Conservation (phyloP, 2,329 filamentous ascomycete genomes). For the Fusarium haematococcum region DNA sequence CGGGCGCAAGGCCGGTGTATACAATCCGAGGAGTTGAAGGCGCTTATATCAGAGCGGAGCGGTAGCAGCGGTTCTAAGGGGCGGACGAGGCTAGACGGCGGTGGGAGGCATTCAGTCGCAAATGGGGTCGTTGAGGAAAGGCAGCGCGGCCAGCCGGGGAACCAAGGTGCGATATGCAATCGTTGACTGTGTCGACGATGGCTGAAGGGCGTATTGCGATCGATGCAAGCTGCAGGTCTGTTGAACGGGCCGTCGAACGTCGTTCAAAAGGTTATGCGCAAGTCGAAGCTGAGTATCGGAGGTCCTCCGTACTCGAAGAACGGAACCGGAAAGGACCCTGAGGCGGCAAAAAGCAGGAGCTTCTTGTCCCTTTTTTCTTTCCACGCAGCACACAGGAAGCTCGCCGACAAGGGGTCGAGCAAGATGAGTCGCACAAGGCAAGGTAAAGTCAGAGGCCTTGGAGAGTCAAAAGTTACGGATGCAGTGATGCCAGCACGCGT, state of each 20-base stretch:
- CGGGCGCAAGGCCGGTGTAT: constrained; percentile 41
- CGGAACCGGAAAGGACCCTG: constrained; percentile 29
- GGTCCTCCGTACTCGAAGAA: constrained; percentile 35
- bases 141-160: constrained; percentile 35
- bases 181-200: constrained; percentile 17
- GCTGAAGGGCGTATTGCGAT: constrained; percentile 27
- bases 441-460: constrained; percentile 36
- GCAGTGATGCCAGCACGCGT: constrained; percentile 49
- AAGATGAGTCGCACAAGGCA: constrained; percentile 36
- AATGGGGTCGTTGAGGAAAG: constrained; percentile 23
- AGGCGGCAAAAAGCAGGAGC: constrained; percentile 27
- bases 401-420: constrained; percentile 42
- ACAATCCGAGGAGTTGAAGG: constrained; percentile 13
- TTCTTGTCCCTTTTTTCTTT: constrained; percentile 29
- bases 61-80: constrained; percentile 38
- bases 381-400: constrained; percentile 27
- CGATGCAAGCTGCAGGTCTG: constrained; percentile 19
- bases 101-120: constrained; percentile 48
- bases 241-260: constrained; percentile 21
- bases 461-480: constrained; percentile 40
- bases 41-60: constrained; percentile 39
- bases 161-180: constrained; percentile 7
- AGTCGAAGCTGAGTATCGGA: constrained; percentile 35
- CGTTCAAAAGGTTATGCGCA: constrained; percentile 31
- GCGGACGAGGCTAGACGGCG: constrained; percentile 34